phyloP scores from a whole-genome alignment of 2,329 filamentous ascomycete genomes.

The Penicillium polonicum region DNA sequence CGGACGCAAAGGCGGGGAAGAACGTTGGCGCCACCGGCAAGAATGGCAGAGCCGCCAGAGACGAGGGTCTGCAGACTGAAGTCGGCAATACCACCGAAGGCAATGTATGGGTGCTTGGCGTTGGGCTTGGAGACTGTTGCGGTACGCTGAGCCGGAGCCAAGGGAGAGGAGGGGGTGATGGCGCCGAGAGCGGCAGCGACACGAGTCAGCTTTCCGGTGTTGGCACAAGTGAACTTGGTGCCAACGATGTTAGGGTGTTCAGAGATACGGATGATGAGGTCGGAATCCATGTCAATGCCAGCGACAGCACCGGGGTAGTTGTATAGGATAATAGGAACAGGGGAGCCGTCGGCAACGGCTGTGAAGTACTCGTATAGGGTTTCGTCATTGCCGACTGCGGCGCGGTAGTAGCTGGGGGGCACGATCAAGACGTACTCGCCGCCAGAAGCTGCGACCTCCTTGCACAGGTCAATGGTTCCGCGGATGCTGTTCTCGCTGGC shows the following conservation, averaged over 20 bases:
- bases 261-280: constrained; percentile 76
- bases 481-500: constrained; percentile 78
- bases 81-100: constrained; percentile 85
- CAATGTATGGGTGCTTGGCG: constrained; percentile 63
- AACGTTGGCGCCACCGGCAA: constrained; percentile 83
- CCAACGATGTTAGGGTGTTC: constrained; percentile 81
- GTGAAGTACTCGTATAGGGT: constrained; percentile 72
- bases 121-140: constrained; percentile 29
- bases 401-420: constrained; percentile 79
- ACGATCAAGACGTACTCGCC: constrained; percentile 79
- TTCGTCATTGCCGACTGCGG: constrained; percentile 67
- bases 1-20: constrained; percentile 79
- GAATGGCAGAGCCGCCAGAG: constrained; percentile 79
- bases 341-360: constrained; percentile 71
- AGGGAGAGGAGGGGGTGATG: constrained; percentile 56
- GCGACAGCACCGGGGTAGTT: constrained; percentile 88
- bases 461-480: constrained; percentile 73
- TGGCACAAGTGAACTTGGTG: constrained; percentile 89
- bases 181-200: constrained; percentile 72
- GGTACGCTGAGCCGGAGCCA: constrained; percentile 28
- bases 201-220: constrained; percentile 83
- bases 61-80: constrained; percentile 80
- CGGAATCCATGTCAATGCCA: constrained; percentile 86
- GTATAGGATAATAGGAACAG: constrained; percentile 79
- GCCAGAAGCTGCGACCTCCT: constrained; percentile 64